Evolutionary conservation across 495 filamentous ascomycete genomes (phyloP), one percentile per base, ranked within the genome.

Genomic region (Hypoxylon fuscum): DNA sequence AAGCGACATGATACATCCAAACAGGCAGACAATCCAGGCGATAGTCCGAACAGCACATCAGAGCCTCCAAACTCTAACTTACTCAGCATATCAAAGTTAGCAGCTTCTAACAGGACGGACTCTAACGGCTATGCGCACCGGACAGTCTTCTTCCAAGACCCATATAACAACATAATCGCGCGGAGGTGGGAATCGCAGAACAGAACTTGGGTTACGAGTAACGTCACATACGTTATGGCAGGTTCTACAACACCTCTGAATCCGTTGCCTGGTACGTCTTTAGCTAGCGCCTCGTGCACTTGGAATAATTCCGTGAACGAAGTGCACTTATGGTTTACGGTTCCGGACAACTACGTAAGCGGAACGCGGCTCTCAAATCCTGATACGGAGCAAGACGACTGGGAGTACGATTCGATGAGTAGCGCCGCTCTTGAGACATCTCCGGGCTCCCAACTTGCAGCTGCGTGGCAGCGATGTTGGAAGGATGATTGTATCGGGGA

Each of bases 121-220:
- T 5, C 21, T 3, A 23, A 58, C 4, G 58, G 64, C 1, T 23
- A 48, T 29, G 10, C 3, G 2, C 42, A 62, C 48, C 58, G 64
- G 5, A 40, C 15, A 1, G 43, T 67, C 12, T 67, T 67, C 42
- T 67, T 67, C 41, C 58, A 67, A 20, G 58, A 67, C 48, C 34
- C 42, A 5, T 20, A 35, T 5, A 41, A 38, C 9, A 25, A 52
- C 25, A 35, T 64, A 0, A 41, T 64, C 18, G 51, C 40, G 15
- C 57, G 57, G 18, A 23, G 23, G 10, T 66, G 63, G 63, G 57
- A 66, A n/a, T 47, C 57, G 20, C 31, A 50, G 2, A 66, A 54
- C 22, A 20, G 1, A 1, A 44, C 57, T 1, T 66, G 63, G 63
- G 5, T 1, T 5, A 66, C 63, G 23, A 49, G 21, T 11, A 66